These are phyloP conservation scores for Thraustotheca clavata DNA, from an alignment of 352 stramenopile genomes.

Conservation along the genomic window DNA sequence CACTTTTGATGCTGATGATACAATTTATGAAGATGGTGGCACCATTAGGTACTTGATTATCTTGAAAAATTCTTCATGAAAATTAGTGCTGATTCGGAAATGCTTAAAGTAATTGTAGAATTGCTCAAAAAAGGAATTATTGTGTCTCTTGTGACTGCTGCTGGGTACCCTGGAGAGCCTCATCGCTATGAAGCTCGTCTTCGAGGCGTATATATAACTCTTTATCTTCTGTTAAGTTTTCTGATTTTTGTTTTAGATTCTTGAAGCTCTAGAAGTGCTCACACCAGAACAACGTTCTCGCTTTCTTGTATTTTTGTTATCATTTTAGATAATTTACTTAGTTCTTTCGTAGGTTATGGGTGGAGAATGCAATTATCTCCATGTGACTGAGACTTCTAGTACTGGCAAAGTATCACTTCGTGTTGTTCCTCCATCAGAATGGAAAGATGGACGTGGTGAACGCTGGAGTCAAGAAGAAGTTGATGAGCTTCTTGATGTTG, in stretches of 20 bases:
- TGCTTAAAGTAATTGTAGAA: conserved; percentile 63
- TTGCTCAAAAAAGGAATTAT: conserved; percentile 58
- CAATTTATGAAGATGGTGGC: conserved; percentile 79
- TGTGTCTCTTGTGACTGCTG: conserved; percentile 76
- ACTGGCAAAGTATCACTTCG: conserved; percentile 43
- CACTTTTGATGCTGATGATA: conserved; percentile 81
- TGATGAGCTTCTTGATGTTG: conserved; percentile 76
- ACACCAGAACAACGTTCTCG: conserved; percentile 48
- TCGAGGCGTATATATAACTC: conserved; percentile 26
- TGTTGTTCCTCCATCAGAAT: conserved; percentile 52
- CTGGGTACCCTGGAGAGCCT: conserved; percentile 62
- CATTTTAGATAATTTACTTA: background rate
- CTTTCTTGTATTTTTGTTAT: conserved; percentile 33
- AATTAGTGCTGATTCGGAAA: conserved; percentile 39
- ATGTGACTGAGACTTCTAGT: conserved; percentile 46
- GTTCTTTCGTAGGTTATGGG: conserved; percentile 81
- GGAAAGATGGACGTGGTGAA: conserved; percentile 73
- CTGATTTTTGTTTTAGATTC: conserved; percentile 27
- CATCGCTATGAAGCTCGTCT: conserved; percentile 64
- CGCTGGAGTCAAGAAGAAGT: conserved; percentile 84
- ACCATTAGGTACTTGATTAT: conserved; percentile 33
- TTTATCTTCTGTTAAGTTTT: conserved; percentile 28
- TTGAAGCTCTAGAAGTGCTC: conserved; percentile 50
- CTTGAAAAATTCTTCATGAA: background rate
- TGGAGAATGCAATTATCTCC: conserved; percentile 95